Base-by-base conservation (phyloP, 108 stramenopile species). In the Cyclostephanos invisitatus region DNA sequence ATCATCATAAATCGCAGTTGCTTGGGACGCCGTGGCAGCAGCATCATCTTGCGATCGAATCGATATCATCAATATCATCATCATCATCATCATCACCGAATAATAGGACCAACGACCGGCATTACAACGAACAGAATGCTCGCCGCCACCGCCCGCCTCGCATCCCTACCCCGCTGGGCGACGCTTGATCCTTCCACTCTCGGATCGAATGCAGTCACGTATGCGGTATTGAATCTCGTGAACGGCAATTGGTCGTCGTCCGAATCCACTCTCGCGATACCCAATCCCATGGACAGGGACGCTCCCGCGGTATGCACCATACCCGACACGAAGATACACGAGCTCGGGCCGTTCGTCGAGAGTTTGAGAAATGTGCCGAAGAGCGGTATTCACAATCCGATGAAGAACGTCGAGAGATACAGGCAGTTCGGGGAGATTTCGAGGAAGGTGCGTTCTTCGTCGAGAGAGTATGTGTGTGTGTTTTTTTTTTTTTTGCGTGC, bases 401-500 rank as follows among this genome's bases (percentile, higher is more conserved):
- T 98, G 21, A 86, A 97, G 73, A 96, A 98, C 80, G 86, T 91
- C 18, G 91, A 97, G 46, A 86, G 97, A 35, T 99, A 97, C 73
- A 78, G 93, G 63, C 55, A 89, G 72, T 90, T 91, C 66, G 95
- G 92, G 62, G 89, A 95, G 66, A 93, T 97, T 54, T 84, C 83
- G 67, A 74, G 94, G 58, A 83, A 80, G 76, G 93, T 91, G 48
- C 78, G n/a, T n/a, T n/a, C n/a, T n/a, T n/a, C n/a, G n/a, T n/a
- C n/a, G n/a, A n/a, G n/a, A n/a, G n/a, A n/a, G n/a, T n/a, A n/a
- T n/a, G n/a, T n/a, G 92, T 24, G n/a, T 54, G 36, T 63, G 20
- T 54, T 2, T 50, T 54, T 21, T 63, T 36, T 35, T 15, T n/a
- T n/a, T n/a, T n/a, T n/a, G n/a, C n/a, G n/a, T n/a, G n/a, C n/a